Conservation (phyloP, 2,329 filamentous ascomycete genomes). For the Trichothecium sympodiale region DNA sequence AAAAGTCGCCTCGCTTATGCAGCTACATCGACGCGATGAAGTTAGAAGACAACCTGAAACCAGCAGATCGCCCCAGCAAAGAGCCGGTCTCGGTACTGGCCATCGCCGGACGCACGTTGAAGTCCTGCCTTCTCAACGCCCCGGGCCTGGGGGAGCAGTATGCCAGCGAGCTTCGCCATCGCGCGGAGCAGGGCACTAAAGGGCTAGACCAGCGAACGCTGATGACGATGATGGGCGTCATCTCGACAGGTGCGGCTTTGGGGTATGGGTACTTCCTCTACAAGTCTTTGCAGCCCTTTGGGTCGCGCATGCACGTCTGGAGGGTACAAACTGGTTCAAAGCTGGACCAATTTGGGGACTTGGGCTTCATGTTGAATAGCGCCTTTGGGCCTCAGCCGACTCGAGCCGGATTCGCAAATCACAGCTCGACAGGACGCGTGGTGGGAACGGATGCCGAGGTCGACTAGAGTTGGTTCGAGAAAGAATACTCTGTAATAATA, state of each 20-base stretch:
- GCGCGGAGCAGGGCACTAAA: constrained; percentile 19
- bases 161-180: constrained; percentile 23
- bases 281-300: constrained; percentile 31
- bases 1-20: constrained; percentile 17
- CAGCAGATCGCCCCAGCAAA: constrained; percentile 17
- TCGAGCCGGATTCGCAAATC: constrained; percentile 6
- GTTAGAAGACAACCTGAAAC: constrained; percentile 8
- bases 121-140: constrained; percentile 22
- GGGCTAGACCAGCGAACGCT: constrained; percentile 21
- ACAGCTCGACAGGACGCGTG: constrained; percentile 13
- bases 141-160: constrained; percentile 25
- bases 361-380: constrained; percentile 32
- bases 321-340: constrained; percentile 17
- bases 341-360: constrained; percentile 33
- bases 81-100: constrained; percentile 11
- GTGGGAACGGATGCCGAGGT: constrained; percentile 24
- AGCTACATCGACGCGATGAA: constrained; percentile 21
- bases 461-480: constrained; percentile 12
- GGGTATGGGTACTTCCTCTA: constrained; percentile 29
- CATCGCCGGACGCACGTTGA: constrained; percentile 18
- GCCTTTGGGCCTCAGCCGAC: constrained; percentile 17
- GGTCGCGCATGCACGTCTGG: constrained; percentile 32
- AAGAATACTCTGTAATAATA: no score
- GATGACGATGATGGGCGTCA: constrained; percentile 18
- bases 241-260: constrained; percentile 25